A percentile compares a stretch with the other conserved stretches of the same genome.
Evolutionary conservation across 805 yeast species (phyloP).

Genomic region (Wickerhamiella musiphila): DNA sequence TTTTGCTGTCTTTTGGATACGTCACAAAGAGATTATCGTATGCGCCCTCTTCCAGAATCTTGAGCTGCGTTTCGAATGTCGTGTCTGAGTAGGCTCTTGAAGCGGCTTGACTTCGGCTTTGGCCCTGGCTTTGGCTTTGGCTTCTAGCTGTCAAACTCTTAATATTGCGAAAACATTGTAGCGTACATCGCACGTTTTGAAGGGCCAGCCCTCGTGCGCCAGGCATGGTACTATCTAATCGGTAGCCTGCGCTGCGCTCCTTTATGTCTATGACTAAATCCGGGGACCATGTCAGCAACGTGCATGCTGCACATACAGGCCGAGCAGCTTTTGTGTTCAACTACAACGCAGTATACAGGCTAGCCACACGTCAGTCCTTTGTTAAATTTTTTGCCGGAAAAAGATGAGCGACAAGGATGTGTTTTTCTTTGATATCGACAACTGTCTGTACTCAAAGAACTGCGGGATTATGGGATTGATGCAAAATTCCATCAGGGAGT

Average conservation of each 20-base stretch:
- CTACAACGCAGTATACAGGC: too few species aligned
- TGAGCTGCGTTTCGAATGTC: slow-evolving; percentile 5
- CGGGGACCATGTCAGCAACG: neutral
- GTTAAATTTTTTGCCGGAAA: too few species aligned
- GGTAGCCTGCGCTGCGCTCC: too few species aligned
- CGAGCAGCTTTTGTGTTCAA: too few species aligned
- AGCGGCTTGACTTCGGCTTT: too few species aligned
- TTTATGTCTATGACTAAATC: slow-evolving; percentile 1
- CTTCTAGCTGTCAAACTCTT: too few species aligned
- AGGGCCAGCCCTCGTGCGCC: too few species aligned
- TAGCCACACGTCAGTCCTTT: too few species aligned
- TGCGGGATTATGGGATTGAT: slow-evolving; percentile 68
- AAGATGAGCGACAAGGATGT: slow-evolving; percentile 8
- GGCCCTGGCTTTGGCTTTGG: too few species aligned
- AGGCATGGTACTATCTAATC: too few species aligned
- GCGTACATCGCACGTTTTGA: neutral
- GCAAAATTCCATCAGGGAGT: slow-evolving; percentile 72
- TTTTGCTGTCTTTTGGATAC: slow-evolving; percentile 24
- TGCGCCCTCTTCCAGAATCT: slow-evolving; percentile 4
- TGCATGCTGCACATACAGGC: neutral
- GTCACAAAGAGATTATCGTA: slow-evolving; percentile 7
- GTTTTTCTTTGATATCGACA: slow-evolving; percentile 87
- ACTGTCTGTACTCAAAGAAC: slow-evolving; percentile 65
- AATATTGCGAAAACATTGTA: too few species aligned
- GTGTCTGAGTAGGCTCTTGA: too few species aligned